Evolutionary conservation across 306 rosid genomes (phyloP), one percentile per base, ranked within the genome.

Genomic region (Aeschynomene evenia): DNA sequence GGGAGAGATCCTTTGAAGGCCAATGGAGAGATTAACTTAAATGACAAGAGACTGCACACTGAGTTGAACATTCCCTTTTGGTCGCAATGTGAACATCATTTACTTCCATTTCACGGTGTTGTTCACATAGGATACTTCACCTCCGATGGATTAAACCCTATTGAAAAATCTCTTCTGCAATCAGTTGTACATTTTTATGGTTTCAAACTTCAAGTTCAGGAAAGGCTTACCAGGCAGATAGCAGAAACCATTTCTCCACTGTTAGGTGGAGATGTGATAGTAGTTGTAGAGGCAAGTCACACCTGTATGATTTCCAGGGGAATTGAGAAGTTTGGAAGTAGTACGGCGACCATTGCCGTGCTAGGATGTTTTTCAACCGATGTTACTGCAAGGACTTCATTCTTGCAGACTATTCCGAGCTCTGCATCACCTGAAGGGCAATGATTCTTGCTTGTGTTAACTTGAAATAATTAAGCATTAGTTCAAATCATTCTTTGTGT

Each of bases 231-330:
- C 1, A 81, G 97, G 72, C 97, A 95, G 84, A 87, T 95, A 75
- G 97, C 99, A 4, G 99, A 95, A 83, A 86, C 84, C 11, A 85
- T 86, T 64, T 80, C 99, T 1, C 84, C 91, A 7, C 52, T 89
- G 52, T 40, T 87, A 54, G 91, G 95, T n/a, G 89, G 89, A 67
- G 88, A 91, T 66, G 95, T 95, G 52, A 79, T 95, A 21, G 92
- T 95, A 53, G 99, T 91, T 78, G 96, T 77, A 21, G 99, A 95
- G 83, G 99, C 97, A 60, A 77, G 85, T 64, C 99, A 95, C 82
- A 91, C 96, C 16, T 95, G 99, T 84, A 91, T 91, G 99, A 85
- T 95, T 51, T 88, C 97, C 3, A 72, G 99, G 77, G 99, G 97
- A 75, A 89, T 95, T 21, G 96, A 91, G 83, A 95, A 95, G 80